phyloP scores from a whole-genome alignment of 1,284 basidiomycete species.

The Ustilago hordei region DNA sequence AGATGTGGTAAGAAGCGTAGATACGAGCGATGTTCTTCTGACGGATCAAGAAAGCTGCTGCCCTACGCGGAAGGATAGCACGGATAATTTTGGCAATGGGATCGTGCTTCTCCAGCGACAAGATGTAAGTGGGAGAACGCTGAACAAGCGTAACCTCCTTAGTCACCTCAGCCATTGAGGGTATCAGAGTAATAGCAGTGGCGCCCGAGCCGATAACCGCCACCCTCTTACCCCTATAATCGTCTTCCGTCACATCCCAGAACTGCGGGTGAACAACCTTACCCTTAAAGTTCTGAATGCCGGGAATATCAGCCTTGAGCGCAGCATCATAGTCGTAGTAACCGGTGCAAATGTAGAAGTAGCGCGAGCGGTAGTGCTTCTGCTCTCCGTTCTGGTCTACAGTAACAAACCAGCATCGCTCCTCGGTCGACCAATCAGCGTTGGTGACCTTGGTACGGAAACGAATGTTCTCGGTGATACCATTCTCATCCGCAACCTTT shows the following conservation, averaged over 20 bases:
- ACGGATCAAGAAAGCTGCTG: conserved; percentile 48
- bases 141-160: conserved; percentile 67
- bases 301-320: conserved; percentile 62
- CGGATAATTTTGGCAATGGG: conserved; percentile 55
- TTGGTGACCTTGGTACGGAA: conserved; percentile 53
- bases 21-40: conserved; percentile 58
- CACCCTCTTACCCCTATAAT: conserved; percentile 66
- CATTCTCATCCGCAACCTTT: conserved; percentile 56
- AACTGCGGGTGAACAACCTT: conserved; percentile 65
- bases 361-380: conserved; percentile 47
- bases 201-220: conserved; percentile 67
- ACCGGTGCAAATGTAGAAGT: conserved; percentile 59
- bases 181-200: conserved; percentile 66
- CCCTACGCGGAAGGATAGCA: conserved; percentile 50
- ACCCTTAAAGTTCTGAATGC: conserved; percentile 64
- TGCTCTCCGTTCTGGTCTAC: conserved; percentile 36
- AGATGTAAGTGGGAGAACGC: conserved; percentile 66
- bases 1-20: conserved; percentile 65
- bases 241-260: conserved; percentile 55
- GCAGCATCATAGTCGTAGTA: conserved; percentile 65
- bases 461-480: conserved; percentile 56
- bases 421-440: conserved; percentile 51
- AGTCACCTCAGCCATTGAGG: conserved; percentile 56
- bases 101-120: conserved; percentile 60
- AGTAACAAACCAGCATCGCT: conserved; percentile 57